Percentiles rank a stretch among this genome's conserved stretches.
Evolutionary conservation across 73 alveolate species (phyloP).

Genomic region (Paramecium sonneborni): DNA sequence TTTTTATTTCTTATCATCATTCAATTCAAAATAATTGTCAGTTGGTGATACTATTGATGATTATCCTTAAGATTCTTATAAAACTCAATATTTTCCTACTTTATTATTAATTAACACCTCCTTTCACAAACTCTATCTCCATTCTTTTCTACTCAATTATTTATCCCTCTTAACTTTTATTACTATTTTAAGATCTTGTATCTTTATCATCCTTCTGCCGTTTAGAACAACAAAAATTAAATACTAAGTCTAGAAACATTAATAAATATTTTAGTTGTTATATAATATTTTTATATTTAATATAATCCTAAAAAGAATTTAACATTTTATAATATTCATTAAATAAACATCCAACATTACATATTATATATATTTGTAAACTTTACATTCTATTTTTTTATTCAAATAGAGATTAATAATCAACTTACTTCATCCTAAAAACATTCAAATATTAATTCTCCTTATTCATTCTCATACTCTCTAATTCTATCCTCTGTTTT

Average conservation of each 20-base stretch:
- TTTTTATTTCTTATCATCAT: neutral
- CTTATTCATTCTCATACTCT: conserved; percentile 89
- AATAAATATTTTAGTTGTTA: neutral
- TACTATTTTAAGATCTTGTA: neutral
- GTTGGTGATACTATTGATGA: conserved; percentile 40
- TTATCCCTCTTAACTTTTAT: neutral
- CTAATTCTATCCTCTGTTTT: conserved; percentile 87
- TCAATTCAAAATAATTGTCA: neutral
- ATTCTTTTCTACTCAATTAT: neutral
- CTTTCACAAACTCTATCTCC: neutral
- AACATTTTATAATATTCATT: neutral
- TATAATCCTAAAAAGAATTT: neutral
- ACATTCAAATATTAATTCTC: conserved; percentile 92
- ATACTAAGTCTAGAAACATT: conserved; percentile 39
- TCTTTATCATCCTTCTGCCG: conserved; percentile 36
- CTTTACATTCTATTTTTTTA: neutral
- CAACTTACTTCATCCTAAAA: conserved; percentile 95
- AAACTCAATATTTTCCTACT: neutral
- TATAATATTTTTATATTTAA: neutral
- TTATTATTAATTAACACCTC: neutral
- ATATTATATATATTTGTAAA: neutral
- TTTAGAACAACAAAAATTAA: conserved; percentile 39
- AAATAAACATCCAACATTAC: neutral
- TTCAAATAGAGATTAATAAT: neutral
- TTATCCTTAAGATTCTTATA: neutral